Conservation (phyloP, 352 stramenopile genomes). For the Globisporangium acanthophoron region DNA sequence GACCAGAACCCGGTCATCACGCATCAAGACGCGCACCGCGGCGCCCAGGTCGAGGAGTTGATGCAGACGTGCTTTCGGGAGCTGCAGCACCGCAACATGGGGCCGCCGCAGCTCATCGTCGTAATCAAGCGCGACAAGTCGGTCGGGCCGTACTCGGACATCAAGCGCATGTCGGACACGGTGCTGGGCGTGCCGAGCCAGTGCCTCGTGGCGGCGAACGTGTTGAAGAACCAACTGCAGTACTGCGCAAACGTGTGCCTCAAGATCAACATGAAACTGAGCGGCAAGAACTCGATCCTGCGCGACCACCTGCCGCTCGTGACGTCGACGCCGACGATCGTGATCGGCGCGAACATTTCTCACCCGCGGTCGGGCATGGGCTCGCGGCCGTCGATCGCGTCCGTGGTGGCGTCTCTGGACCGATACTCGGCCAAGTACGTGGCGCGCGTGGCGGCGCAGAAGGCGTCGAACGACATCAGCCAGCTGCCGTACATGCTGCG, state of each 20-base stretch:
- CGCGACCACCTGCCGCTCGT: conserved; percentile 39
- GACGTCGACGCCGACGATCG: conserved; percentile 50
- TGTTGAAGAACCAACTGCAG: conserved; percentile 33
- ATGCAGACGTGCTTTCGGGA: conserved; percentile 55
- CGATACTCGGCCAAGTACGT: conserved; percentile 52
- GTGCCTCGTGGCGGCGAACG: conserved; percentile 52
- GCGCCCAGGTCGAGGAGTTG: conserved; percentile 42
- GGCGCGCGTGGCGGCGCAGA: conserved; percentile 51
- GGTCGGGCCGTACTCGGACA: conserved; percentile 45
- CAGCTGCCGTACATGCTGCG: conserved; percentile 54
- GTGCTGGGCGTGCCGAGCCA: conserved; percentile 64
- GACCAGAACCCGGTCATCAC: conserved; percentile 36
- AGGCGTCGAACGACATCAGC: conserved; percentile 43
- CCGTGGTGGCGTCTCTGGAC: conserved; percentile 77
- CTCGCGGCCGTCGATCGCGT: conserved; percentile 66
- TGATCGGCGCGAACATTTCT: conserved; percentile 76
- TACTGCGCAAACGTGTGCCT: conserved; percentile 66
- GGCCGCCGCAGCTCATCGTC: conserved; percentile 48
- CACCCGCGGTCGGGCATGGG: conserved; percentile 54
- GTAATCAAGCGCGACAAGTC: conserved; percentile 48
- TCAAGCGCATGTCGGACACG: conserved; percentile 72
- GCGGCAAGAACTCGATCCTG: conserved; percentile 57
- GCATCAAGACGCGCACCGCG: conserved; percentile 29
- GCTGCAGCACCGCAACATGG: conserved; percentile 26
- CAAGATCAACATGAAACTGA: conserved; percentile 80